These are phyloP conservation scores for Cicer arietinum DNA, from an alignment of 306 rosid genomes.

Conservation along the genomic window DNA sequence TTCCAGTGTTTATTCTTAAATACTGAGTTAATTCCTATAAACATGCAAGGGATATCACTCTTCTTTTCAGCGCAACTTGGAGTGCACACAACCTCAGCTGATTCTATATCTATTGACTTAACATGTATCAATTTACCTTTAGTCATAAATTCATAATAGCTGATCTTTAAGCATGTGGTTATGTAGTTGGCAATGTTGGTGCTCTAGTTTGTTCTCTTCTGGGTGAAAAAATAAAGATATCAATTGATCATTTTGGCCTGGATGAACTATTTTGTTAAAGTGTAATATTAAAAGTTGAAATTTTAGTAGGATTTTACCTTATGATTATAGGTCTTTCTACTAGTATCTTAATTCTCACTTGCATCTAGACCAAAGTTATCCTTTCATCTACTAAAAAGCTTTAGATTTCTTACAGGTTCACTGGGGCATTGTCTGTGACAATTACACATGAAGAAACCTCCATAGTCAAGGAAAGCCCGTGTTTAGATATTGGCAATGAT, in stretches of 20 bases:
- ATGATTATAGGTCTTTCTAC: not conserved
- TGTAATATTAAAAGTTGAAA: constrained; percentile 1
- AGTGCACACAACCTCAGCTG: not conserved
- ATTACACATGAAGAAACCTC: constrained; percentile 55
- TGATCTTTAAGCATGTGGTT: constrained; percentile 19
- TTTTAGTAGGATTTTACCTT: constrained; percentile 1
- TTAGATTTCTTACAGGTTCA: constrained; percentile 57
- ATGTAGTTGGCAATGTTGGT: not conserved
- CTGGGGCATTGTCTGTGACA: constrained; percentile 49
- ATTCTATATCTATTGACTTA: constrained; percentile 25
- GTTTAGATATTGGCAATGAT: not conserved
- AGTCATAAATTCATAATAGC: not conserved
- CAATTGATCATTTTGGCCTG: constrained; percentile 22
- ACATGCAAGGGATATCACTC: constrained; percentile 27
- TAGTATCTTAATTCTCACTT: constrained; percentile 31
- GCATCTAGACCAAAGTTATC: not conserved
- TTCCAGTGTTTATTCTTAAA: too few relatives aligned
- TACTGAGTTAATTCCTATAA: not conserved
- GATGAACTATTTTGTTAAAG: constrained; percentile 25
- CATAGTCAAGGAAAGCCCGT: constrained; percentile 65
- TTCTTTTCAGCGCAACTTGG: constrained; percentile 24
- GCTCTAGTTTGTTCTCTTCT: constrained; percentile 6
- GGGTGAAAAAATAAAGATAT: constrained; percentile 17
- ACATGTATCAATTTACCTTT: constrained; percentile 8
- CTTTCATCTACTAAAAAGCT: constrained; percentile 15